Evolutionary conservation across 495 filamentous ascomycete genomes (phyloP).

Genomic region (Neurospora tetraspora): DNA sequence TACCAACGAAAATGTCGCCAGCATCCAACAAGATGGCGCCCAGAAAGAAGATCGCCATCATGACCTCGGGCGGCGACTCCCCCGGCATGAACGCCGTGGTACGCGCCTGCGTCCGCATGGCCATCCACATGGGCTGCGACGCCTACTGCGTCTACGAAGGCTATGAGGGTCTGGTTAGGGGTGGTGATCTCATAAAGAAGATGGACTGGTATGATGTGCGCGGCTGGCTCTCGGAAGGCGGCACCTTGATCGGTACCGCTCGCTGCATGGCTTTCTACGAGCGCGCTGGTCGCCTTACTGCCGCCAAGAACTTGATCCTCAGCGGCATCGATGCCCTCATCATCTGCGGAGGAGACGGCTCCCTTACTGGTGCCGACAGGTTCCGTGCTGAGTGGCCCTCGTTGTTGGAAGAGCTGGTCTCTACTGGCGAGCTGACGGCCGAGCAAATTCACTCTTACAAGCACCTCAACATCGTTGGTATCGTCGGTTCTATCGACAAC

Average conservation of each 20-base stretch:
- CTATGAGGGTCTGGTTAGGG: constrained; percentile 89
- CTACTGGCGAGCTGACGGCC: constrained; percentile 52
- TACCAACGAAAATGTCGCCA: background rate
- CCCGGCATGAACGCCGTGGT: constrained; percentile 97
- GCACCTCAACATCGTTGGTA: constrained; percentile 86
- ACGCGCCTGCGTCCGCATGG: constrained; percentile 86
- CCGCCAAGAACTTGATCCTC: constrained; percentile 85
- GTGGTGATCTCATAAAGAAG: constrained; percentile 76
- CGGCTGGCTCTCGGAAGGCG: constrained; percentile 87
- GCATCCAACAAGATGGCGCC: constrained; percentile 23
- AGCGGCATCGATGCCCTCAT: constrained; percentile 93
- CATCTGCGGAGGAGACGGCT: constrained; percentile 95
- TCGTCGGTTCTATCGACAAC: constrained; percentile 97
- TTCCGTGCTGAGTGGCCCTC: constrained; percentile 88
- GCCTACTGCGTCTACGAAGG: constrained; percentile 89
- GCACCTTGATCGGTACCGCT: constrained; percentile 93
- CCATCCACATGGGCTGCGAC: constrained; percentile 77
- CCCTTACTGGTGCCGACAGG: constrained; percentile 89
- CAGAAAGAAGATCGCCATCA: constrained; percentile 80
- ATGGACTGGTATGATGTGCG: constrained; percentile 92
- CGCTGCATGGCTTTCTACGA: constrained; percentile 84
- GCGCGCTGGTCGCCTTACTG: constrained; percentile 66
- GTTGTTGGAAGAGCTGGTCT: constrained; percentile 72
- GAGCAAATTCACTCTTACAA: constrained; percentile 63
- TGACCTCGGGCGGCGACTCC: constrained; percentile 96